Percentiles rank a stretch among this genome's conserved stretches.
phyloP scores from a whole-genome alignment of 176 grass and related monocot genomes.

The Miscanthus lutarioriparius region DNA sequence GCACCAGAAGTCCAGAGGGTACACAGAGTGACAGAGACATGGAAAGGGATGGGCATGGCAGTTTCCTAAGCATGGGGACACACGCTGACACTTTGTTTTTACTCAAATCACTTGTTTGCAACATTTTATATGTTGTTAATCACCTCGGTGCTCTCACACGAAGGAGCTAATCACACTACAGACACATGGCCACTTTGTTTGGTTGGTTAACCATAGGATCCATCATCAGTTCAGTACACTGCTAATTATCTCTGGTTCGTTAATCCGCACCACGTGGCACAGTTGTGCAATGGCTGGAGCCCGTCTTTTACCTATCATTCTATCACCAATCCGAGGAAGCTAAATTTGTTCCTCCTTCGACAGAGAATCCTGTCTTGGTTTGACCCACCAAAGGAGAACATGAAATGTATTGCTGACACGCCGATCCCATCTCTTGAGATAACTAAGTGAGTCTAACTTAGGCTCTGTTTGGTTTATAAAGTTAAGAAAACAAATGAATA shows the following conservation, averaged over 20 bases:
- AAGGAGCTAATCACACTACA: background rate
- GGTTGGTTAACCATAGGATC: background rate
- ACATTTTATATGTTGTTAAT: background rate
- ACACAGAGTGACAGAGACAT: background rate
- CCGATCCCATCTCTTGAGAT: background rate
- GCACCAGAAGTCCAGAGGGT: background rate
- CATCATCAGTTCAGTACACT: background rate
- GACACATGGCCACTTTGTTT: background rate
- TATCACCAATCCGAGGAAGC: background rate
- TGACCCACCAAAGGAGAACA: background rate
- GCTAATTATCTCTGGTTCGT: background rate
- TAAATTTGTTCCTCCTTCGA: background rate
- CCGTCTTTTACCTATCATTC: background rate
- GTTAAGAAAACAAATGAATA: too few relatives aligned
- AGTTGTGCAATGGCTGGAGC: background rate
- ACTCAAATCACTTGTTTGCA: background rate
- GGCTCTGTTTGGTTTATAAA: too few relatives aligned
- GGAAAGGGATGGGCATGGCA: slow-evolving; percentile 20
- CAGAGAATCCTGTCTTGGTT: background rate
- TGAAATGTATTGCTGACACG: background rate
- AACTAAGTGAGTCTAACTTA: too few relatives aligned
- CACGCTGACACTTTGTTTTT: background rate
- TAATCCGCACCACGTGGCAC: background rate
- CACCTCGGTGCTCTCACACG: background rate
- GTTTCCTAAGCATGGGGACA: background rate